phyloP scores from a whole-genome alignment of 768 basidiomycete species.

The Phaffia tasmanica region DNA sequence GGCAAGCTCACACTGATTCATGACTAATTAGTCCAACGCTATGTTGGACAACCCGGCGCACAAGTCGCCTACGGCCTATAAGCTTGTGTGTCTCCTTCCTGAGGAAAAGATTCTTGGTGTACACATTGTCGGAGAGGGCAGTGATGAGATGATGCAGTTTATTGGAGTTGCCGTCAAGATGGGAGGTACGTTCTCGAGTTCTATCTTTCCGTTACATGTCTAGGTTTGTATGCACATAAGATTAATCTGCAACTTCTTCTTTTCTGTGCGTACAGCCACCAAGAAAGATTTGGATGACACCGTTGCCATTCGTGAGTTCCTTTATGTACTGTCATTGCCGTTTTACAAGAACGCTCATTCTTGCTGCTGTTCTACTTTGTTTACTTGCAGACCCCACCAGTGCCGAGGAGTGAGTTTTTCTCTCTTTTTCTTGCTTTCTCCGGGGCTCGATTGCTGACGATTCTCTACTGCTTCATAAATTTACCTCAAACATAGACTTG shows the following conservation, averaged over 20 bases:
- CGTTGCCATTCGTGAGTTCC: slow-evolving; percentile 66
- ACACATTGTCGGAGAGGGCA: slow-evolving; percentile 81
- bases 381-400: slow-evolving; percentile 19
- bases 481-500: no score
- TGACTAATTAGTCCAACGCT: slow-evolving; percentile 39
- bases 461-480: no score
- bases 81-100: slow-evolving; percentile 71
- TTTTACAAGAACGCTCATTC: not conserved
- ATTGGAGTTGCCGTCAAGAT: slow-evolving; percentile 89
- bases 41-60: slow-evolving; percentile 70
- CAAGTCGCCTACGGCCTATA: slow-evolving; percentile 91
- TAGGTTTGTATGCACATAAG: not conserved
- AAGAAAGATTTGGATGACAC: slow-evolving; percentile 89
- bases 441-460: no score
- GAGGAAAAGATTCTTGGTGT: slow-evolving; percentile 95
- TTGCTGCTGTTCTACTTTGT: not conserved
- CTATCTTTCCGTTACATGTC: not conserved
- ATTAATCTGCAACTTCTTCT: slow-evolving; percentile 12
- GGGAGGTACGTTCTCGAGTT: slow-evolving; percentile 47
- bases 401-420: slow-evolving; percentile 19
- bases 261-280: slow-evolving; percentile 43
- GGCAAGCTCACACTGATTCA: not conserved
- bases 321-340: not conserved
- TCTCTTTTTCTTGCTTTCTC: not conserved
- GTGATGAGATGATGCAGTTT: slow-evolving; percentile 80